Evolutionary conservation across 2,329 filamentous ascomycete genomes (phyloP).

Genomic region (Lasiodiplodia sp.): DNA sequence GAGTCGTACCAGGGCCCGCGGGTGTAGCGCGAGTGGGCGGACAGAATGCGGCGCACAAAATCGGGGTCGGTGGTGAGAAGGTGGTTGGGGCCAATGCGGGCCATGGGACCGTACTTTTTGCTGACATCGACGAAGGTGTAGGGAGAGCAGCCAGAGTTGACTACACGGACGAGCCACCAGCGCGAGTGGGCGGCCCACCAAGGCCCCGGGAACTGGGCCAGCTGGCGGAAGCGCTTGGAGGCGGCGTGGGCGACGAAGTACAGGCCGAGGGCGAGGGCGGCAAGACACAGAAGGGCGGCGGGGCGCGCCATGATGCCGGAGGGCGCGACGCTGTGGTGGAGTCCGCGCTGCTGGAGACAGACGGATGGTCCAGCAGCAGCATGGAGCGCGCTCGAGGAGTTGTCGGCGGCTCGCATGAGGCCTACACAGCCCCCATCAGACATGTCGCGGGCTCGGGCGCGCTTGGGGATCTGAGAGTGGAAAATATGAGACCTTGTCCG

Average conservation of each 20-base stretch:
- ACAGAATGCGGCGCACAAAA: constrained; percentile 53
- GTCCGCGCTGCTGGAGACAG: background rate
- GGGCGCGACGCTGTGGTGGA: background rate
- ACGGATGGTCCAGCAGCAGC: background rate
- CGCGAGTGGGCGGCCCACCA: constrained; percentile 22
- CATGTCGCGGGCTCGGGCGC: constrained; percentile 14
- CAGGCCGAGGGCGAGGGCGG: background rate
- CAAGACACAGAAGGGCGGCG: constrained; percentile 13
- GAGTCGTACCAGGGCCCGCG: constrained; percentile 46
- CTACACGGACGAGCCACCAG: constrained; percentile 7
- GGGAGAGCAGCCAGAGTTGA: constrained; percentile 16
- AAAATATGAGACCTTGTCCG: constrained; percentile 20
- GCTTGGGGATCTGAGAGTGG: constrained; percentile 18
- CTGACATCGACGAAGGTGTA: constrained; percentile 26
- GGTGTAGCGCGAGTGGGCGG: constrained; percentile 51
- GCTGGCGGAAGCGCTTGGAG: constrained; percentile 17
- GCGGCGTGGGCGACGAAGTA: background rate
- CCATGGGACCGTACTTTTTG: constrained; percentile 44
- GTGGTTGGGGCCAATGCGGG: constrained; percentile 57
- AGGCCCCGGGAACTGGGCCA: constrained; percentile 17
- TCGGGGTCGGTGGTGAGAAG: constrained; percentile 60
- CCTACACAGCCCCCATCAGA: constrained; percentile 27
- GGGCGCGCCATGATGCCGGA: constrained; percentile 9
- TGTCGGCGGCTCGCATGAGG: constrained; percentile 14
- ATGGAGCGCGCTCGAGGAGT: constrained; percentile 21